A percentile compares a stretch with the other conserved stretches of the same genome.
These are phyloP conservation scores for Boletus vinaceobasis DNA, from an alignment of 768 basidiomycete genomes.

Conservation along the genomic window DNA sequence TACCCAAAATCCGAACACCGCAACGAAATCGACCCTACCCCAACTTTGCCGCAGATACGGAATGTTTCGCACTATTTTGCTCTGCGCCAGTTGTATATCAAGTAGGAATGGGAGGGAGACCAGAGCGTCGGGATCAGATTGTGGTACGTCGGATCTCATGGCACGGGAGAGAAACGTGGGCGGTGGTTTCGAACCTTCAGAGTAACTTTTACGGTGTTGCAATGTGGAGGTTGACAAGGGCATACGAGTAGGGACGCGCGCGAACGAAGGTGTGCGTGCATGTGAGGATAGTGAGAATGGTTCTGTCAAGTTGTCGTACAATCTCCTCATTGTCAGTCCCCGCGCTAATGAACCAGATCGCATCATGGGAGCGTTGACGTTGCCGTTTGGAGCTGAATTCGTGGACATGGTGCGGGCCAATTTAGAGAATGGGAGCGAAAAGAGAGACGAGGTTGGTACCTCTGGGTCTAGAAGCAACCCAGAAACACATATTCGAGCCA, in stretches of 20 bases:
- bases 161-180: constrained; percentile 50
- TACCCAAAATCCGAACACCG: constrained; percentile 86
- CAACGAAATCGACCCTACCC: constrained; percentile 86
- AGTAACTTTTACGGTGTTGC: constrained; percentile 3
- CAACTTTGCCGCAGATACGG: constrained; percentile 93
- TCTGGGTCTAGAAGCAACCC: constrained; percentile 88
- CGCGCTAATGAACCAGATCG: constrained; percentile 39
- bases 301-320: constrained; percentile 47
- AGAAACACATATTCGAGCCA: constrained; percentile 85
- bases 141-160: constrained; percentile 39
- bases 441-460: constrained; percentile 49
- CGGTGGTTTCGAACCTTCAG: constrained; percentile 41
- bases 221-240: neutral
- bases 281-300: constrained; percentile 49
- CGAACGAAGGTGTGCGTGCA: constrained; percentile 14
- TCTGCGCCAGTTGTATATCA: constrained; percentile 51
- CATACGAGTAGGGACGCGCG: constrained; percentile 8
- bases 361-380: constrained; percentile 19
- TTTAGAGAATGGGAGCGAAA: constrained; percentile 37
- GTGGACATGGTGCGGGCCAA: constrained; percentile 23
- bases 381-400: constrained; percentile 27
- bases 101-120: constrained; percentile 59
- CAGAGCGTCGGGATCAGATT: constrained; percentile 37
- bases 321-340: constrained; percentile 40
- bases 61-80: constrained; percentile 61